Evolutionary conservation across 192 early-diverging fungal species (phyloP).

Genomic region (Entrophospora sp.): DNA sequence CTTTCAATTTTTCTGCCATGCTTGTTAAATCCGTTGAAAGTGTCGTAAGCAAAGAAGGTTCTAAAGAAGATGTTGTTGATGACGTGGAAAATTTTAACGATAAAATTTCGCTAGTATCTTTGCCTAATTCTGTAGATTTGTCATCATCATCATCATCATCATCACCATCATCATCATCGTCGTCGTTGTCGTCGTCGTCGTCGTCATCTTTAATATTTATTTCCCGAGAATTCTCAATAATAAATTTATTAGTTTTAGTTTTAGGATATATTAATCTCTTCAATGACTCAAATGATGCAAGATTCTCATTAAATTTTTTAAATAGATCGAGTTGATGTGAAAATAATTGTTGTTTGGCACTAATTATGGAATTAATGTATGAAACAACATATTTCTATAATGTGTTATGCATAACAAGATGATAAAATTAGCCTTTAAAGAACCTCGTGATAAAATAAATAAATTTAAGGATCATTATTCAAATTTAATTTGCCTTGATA

Average conservation of each 20-base stretch:
- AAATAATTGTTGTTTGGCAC: constrained; percentile 10
- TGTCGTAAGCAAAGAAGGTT: neutral
- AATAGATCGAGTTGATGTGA: constrained; percentile 12
- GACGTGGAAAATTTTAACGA: neutral
- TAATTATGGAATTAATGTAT: neutral
- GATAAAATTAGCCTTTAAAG: neutral
- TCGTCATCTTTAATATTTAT: neutral
- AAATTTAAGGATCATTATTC: neutral
- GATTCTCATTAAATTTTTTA: constrained; percentile 3
- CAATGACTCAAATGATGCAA: neutral
- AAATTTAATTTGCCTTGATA: neutral
- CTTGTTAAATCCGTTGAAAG: constrained; percentile 4
- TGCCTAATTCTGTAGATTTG: neutral
- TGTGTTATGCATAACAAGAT: too few relatives aligned
- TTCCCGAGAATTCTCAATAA: neutral
- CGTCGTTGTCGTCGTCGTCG: too few relatives aligned
- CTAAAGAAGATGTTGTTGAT: too few relatives aligned
- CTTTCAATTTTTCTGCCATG: neutral
- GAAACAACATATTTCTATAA: constrained; percentile 12
- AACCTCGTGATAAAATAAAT: neutral
- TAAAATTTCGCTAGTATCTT: too few relatives aligned
- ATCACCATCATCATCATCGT: too few relatives aligned
- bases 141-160: neutral
- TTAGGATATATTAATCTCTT: neutral
- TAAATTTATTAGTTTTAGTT: neutral